These are phyloP conservation scores for Acanthamoeba lenticulata DNA, from an alignment of 208 protist species.

Conservation along the genomic window DNA sequence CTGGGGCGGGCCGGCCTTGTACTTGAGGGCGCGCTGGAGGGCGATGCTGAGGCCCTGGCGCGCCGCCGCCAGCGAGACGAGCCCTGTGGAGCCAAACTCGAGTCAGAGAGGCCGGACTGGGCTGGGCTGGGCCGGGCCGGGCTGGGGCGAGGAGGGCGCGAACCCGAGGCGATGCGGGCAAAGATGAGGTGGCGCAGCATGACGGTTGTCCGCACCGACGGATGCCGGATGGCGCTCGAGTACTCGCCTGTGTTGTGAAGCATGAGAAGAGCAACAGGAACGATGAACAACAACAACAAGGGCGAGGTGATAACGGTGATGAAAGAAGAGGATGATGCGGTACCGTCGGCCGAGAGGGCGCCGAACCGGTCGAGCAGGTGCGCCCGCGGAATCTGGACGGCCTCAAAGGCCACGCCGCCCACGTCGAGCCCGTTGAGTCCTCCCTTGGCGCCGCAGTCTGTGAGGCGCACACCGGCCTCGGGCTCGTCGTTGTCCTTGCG, in stretches of 20 bases:
- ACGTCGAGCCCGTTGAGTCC: background rate
- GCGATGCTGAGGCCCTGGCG: constrained; percentile 17
- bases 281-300: background rate
- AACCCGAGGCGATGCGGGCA: constrained; percentile 16
- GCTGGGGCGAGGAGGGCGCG: background rate
- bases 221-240: background rate
- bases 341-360: background rate
- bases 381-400: background rate
- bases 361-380: constrained; percentile 16
- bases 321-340: background rate
- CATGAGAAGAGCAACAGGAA: background rate
- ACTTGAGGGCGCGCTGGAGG: background rate
- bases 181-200: constrained; percentile 20
- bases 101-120: background rate
- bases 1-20: constrained; percentile 26
- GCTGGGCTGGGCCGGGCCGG: background rate
- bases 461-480: background rate
- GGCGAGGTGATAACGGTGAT: background rate
- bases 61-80: background rate
- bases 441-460: constrained; percentile 3
- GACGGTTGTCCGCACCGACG: background rate
- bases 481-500: background rate
- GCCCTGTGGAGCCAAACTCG: background rate
- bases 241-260: background rate
- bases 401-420: background rate